Percentiles rank a stretch among this genome's conserved stretches.
These are phyloP conservation scores for Bjerkandera adusta DNA, from an alignment of 1,284 basidiomycete genomes.

Conservation along the genomic window DNA sequence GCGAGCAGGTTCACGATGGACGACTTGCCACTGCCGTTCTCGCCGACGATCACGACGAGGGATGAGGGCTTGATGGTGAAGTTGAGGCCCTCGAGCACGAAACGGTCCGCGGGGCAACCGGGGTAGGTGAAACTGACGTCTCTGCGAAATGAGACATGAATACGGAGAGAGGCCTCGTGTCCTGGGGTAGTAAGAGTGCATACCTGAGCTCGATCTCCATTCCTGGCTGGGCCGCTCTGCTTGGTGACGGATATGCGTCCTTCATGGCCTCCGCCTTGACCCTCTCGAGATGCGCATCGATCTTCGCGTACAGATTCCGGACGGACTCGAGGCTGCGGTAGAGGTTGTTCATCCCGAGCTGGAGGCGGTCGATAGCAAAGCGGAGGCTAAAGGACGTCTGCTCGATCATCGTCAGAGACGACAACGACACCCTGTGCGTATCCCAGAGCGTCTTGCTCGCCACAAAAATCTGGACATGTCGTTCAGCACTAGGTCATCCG, in stretches of 20 bases:
- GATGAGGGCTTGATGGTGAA: conserved; percentile 32
- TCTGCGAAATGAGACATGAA: conserved; percentile 22
- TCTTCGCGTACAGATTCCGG: conserved; percentile 4
- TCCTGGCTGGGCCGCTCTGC: conserved; percentile 19
- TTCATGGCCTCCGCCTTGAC: not conserved
- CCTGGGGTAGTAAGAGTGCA: too few relatives aligned
- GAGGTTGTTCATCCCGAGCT: conserved; percentile 1
- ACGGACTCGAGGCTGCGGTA: conserved; percentile 5
- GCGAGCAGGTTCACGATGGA: conserved; percentile 44
- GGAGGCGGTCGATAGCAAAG: not conserved
- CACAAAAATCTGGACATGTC: not conserved
- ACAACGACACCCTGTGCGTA: not conserved
- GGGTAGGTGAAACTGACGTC: conserved; percentile 39
- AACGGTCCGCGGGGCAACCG: conserved; percentile 13
- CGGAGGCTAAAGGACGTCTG: conserved; percentile 9
- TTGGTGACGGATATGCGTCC: conserved; percentile 2
- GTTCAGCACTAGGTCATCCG: not conserved
- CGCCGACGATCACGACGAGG: conserved; percentile 19
- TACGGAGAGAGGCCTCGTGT: conserved; percentile 6
- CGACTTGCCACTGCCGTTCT: conserved; percentile 49
- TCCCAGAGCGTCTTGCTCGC: not conserved
- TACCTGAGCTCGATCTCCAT: conserved; percentile 38
- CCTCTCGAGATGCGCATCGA: conserved; percentile 4
- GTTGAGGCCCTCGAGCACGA: conserved; percentile 34
- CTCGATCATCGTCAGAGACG: conserved; percentile 7